Base-by-base conservation (phyloP, 2,329 filamentous ascomycete species). In the Botryotinia globosa region DNA sequence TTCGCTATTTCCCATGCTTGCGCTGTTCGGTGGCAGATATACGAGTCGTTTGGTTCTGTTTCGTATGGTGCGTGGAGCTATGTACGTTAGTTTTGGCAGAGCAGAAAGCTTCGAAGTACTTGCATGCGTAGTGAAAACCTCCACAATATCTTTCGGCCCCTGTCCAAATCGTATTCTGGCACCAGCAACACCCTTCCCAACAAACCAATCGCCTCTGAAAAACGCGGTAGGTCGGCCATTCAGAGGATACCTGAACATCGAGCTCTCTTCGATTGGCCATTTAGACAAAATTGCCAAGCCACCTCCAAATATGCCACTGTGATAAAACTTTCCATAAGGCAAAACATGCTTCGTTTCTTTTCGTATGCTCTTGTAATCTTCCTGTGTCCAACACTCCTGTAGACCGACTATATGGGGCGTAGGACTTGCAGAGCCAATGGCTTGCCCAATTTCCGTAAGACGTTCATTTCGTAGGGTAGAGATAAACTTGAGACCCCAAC, bases 1-100 rank as follows among this genome's bases (percentile, higher is more conserved):
- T 97, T 97, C 70, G 94, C 88, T 73, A 98, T 92, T 81, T 98
- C 92, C 96, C 96, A 99, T 67, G 94, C 92, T 83, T 99, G 95
- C 5, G 95, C 92, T 29, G 93, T 93, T 73, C 94, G 92, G 83
- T 98, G 96, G 80, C 93, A 94, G 68, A 94, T 85, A 83, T 99
- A 98, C 42, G 92, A 93, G 83, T 97, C 93, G 79, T 92, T 85
- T 29, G 90, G 90, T 77, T 92, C 91, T 75, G 85, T 84, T 82
- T 97, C 93, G 81, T 98, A 98, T 0, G 93, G 93, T 5, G 96
- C 92, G 81, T 98, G 96, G 4, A 93, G 83, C 85, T 87, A 73
- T 3, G 66, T n/a, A 14, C 12, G 85, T 91, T 83, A 87, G 74
- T 74, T 42, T 34, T 56, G 32, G 39, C 54, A 59, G 64, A 44